phyloP scores from a whole-genome alignment of 1,284 basidiomycete species.

The Cronartium quercuum region DNA sequence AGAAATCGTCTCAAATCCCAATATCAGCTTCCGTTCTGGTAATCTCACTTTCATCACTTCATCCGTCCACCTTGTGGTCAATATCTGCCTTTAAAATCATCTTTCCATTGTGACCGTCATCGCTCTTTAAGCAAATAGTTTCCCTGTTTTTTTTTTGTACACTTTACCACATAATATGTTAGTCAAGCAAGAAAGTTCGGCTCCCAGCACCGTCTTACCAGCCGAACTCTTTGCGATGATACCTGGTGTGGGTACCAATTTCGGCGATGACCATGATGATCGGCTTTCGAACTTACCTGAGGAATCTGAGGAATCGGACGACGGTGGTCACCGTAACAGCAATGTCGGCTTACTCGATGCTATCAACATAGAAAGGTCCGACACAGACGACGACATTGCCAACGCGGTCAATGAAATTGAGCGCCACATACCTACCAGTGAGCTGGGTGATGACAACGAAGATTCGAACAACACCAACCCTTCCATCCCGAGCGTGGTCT shows the following conservation, averaged over 20 bases:
- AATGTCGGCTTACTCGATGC: not conserved
- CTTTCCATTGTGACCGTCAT: too few relatives aligned
- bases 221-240: not conserved
- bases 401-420: not conserved
- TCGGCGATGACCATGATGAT: not conserved
- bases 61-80: too few relatives aligned
- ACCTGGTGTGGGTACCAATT: not conserved
- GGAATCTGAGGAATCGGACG: not conserved
- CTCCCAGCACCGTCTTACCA: not conserved
- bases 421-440: not conserved
- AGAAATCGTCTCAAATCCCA: too few relatives aligned
- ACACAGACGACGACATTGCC: not conserved
- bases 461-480: not conserved
- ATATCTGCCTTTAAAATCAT: too few relatives aligned
- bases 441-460: not conserved
- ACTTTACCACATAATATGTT: too few relatives aligned
- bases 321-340: not conserved
- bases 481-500: slow-evolving; percentile 7
- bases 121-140: too few relatives aligned
- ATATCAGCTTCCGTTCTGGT: too few relatives aligned
- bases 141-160: too few relatives aligned
- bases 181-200: too few relatives aligned
- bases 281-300: not conserved
- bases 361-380: not conserved
- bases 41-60: too few relatives aligned